Conservation (phyloP, 2,329 filamentous ascomycete genomes). For the Akanthomyces lecanii region DNA sequence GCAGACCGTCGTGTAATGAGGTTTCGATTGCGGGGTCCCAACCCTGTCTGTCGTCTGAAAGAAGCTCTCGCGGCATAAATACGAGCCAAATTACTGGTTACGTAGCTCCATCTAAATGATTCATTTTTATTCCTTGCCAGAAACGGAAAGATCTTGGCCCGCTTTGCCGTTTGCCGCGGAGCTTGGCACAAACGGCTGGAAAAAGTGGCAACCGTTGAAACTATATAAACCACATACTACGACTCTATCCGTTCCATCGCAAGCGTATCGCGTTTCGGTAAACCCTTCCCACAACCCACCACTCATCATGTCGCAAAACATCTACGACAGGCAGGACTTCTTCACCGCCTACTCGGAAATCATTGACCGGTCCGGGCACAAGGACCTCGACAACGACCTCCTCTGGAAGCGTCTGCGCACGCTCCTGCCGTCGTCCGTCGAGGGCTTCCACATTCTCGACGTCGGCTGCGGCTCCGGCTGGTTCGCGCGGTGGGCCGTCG, state of each 20-base stretch:
- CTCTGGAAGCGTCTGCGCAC: slow-evolving; percentile 41
- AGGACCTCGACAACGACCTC: slow-evolving; percentile 36
- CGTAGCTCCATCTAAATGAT: no score
- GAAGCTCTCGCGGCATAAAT: no score
- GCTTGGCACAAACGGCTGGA: background rate
- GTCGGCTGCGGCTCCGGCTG: slow-evolving; percentile 45
- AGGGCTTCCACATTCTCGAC: slow-evolving; percentile 35
- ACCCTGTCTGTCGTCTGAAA: background rate
- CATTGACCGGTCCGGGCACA: slow-evolving; percentile 35
- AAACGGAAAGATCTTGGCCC: background rate
- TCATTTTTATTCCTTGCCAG: background rate
- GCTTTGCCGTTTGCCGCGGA: background rate
- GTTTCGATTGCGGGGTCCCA: background rate
- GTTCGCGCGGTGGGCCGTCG: slow-evolving; percentile 40
- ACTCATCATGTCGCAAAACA: slow-evolving; percentile 33
- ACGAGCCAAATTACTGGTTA: no score
- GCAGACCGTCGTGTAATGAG: background rate
- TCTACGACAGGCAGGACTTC: slow-evolving; percentile 39
- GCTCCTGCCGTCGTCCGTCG: slow-evolving; percentile 33
- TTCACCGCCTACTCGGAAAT: slow-evolving; percentile 38
- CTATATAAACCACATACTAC: background rate
- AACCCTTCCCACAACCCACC: background rate
- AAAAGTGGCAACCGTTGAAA: background rate
- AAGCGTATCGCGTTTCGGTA: no score
- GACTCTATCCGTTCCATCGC: background rate